Percentiles rank a stretch among this genome's conserved stretches.
phyloP scores from a whole-genome alignment of 305 asterid genomes.

The Striga hermonthica region DNA sequence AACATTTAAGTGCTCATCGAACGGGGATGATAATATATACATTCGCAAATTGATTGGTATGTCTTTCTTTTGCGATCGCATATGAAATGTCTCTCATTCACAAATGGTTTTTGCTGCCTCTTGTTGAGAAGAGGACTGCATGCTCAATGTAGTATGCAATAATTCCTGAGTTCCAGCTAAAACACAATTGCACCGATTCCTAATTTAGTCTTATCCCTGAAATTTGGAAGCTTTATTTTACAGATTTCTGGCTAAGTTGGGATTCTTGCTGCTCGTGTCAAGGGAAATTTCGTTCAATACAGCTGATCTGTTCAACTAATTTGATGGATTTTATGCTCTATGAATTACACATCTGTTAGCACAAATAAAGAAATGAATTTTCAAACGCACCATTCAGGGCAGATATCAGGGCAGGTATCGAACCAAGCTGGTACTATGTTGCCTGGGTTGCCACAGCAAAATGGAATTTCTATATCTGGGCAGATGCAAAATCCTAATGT shows the following conservation, averaged over 20 bases:
- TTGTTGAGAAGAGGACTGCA: conserved; percentile 19
- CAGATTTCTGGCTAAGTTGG: conserved; percentile 34
- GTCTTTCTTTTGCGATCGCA: neutral
- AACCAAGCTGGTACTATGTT: conserved; percentile 59
- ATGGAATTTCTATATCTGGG: conserved; percentile 53
- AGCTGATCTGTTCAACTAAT: conserved; percentile 27
- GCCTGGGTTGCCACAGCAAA: conserved; percentile 59
- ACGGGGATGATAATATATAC: conserved; percentile 11
- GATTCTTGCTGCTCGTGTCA: conserved; percentile 23
- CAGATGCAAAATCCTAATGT: conserved; percentile 72
- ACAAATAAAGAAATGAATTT: conserved; percentile 53
- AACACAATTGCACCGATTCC: conserved; percentile 7
- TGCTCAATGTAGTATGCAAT: conserved; percentile 13
- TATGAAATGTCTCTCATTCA: neutral
- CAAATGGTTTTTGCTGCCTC: conserved; percentile 13
- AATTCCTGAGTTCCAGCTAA: conserved; percentile 3
- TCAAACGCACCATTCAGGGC: conserved; percentile 67
- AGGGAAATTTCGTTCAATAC: conserved; percentile 29
- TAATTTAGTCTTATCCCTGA: conserved; percentile 11
- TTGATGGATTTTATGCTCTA: conserved; percentile 25
- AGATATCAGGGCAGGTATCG: conserved; percentile 72
- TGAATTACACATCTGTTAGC: conserved; percentile 28
- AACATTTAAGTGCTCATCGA: conserved; percentile 8
- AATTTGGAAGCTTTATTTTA: conserved; percentile 14
- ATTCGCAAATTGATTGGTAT: conserved; percentile 3